A percentile compares a stretch with the other conserved stretches of the same genome.
These are phyloP conservation scores for Trichoderma endophyticum DNA, from an alignment of 2,329 filamentous ascomycete genomes.

Conservation along the genomic window DNA sequence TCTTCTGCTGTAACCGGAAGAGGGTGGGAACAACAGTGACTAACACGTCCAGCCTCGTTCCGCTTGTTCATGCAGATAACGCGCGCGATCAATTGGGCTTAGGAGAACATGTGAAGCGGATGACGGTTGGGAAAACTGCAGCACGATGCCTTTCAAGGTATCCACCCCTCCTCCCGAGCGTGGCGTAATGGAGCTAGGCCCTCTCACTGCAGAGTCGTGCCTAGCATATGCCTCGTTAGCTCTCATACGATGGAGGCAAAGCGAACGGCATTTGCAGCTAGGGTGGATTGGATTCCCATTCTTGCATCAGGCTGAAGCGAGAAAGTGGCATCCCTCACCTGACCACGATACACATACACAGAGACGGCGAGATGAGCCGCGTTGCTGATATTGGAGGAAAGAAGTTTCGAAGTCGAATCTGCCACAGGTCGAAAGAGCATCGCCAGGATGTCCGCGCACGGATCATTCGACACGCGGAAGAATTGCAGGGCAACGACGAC, in stretches of 20 bases:
- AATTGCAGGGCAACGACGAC: not conserved
- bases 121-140: conserved; percentile 13
- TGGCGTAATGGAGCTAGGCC: conserved; percentile 17
- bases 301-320: conserved; percentile 8
- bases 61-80: conserved; percentile 14
- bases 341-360: not conserved
- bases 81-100: conserved; percentile 10
- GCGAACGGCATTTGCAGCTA: conserved; percentile 15
- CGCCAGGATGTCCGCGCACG: conserved; percentile 7
- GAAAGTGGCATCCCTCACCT: not conserved
- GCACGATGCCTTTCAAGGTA: conserved; percentile 13
- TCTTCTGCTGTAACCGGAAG: not conserved
- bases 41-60: conserved; percentile 10
- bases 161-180: conserved; percentile 17
- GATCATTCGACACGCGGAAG: conserved; percentile 3
- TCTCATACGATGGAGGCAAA: conserved; percentile 14
- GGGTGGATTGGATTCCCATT: conserved; percentile 6
- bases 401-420: not conserved
- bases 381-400: conserved; percentile 3
- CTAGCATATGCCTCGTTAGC: conserved; percentile 16
- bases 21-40: not conserved
- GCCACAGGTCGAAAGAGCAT: not conserved
- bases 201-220: conserved; percentile 5
- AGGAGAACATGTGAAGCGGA: conserved; percentile 14
- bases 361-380: not conserved